Percentiles rank a stretch among this genome's conserved stretches.
These are phyloP conservation scores for Trypanosoma mega DNA, from an alignment of 208 protist species.

Conservation along the genomic window DNA sequence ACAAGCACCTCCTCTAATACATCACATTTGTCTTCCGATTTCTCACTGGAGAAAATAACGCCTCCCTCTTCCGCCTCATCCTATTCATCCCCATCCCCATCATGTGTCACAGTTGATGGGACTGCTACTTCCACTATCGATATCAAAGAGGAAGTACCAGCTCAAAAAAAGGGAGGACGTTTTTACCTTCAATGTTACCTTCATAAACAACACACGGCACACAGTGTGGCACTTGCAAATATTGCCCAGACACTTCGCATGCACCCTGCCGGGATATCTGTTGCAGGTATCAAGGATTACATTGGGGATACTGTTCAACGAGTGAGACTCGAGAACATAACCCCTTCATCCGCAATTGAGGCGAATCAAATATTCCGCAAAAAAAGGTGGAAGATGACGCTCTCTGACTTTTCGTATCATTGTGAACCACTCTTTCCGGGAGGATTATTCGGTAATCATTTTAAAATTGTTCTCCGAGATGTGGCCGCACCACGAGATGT, in stretches of 20 bases:
- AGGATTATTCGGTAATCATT: constrained; percentile 82
- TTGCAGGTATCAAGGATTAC: constrained; percentile 87
- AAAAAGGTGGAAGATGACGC: constrained; percentile 47
- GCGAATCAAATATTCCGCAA: constrained; percentile 53
- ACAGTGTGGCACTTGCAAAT: constrained; percentile 58
- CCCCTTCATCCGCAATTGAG: constrained; percentile 50
- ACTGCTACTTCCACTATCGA: too few relatives aligned
- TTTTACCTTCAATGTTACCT: constrained; percentile 74
- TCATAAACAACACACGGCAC: constrained; percentile 82
- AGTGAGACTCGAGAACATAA: constrained; percentile 68
- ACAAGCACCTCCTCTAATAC: not conserved
- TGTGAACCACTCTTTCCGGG: constrained; percentile 53
- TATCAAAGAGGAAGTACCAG: too few relatives aligned
- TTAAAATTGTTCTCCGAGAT: constrained; percentile 77
- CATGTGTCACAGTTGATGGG: too few relatives aligned
- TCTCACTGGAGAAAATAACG: too few relatives aligned
- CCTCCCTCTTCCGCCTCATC: too few relatives aligned
- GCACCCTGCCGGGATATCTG: constrained; percentile 74
- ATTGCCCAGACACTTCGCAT: constrained; percentile 73
- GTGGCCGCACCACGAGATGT: constrained; percentile 43
- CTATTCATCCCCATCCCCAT: too few relatives aligned
- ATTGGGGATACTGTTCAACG: constrained; percentile 86
- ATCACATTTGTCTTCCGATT: not conserved
- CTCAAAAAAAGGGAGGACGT: not conserved
- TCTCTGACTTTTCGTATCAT: constrained; percentile 87